Base-by-base conservation (phyloP, 805 yeast species). In the Nakazawaea siamensis region DNA sequence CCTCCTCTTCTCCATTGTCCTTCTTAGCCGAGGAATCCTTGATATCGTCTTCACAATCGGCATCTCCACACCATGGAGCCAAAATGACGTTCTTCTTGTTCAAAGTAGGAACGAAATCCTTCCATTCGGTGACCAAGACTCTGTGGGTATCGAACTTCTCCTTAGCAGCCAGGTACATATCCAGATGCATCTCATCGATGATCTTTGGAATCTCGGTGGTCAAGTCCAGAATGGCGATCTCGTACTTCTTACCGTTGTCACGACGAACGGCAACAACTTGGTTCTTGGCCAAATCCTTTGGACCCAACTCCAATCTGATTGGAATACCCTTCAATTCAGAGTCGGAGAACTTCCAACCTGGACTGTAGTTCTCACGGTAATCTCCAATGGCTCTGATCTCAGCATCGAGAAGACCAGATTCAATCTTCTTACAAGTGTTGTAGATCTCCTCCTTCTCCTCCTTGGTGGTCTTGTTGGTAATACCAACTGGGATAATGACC, bases 331-430 rank as follows among this genome's bases (percentile, higher is more conserved):
- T 86, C 57, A 92, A 76, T 67, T 92, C 99, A 72, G 94, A 82
- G 57, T 92, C 95, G 39, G 97, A 80, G 63, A 90, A 92, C 65
- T 92, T 92, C 97, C 97, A 92, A 45, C 98, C 98, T 45, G 97
- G 95, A 35, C 96, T 80, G 67, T 92, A 90, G 67, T 80, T 85
- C 48, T 80, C 94, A 62, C 97, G 79, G 70, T 77, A 81, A 62
- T 92, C 99, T 50, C 90, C 80, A 38, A 70, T 64, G 18, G 74
- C 86, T 60, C 96, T 78, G 41, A 92, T 66, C 35, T 73, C 92
- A 32, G 73, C 70, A 18, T 58, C 62, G 35, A 54, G 50, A 50
- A 92, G 73, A 45, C 68, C 66, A 23, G 59, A 45, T 61, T 85
- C 95, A 44, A 90, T 70, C 16, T 66, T 67, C 43, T 70, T 66